phyloP scores from a whole-genome alignment of 371 early-diverging fungal species.

The Mortierella sp. region DNA sequence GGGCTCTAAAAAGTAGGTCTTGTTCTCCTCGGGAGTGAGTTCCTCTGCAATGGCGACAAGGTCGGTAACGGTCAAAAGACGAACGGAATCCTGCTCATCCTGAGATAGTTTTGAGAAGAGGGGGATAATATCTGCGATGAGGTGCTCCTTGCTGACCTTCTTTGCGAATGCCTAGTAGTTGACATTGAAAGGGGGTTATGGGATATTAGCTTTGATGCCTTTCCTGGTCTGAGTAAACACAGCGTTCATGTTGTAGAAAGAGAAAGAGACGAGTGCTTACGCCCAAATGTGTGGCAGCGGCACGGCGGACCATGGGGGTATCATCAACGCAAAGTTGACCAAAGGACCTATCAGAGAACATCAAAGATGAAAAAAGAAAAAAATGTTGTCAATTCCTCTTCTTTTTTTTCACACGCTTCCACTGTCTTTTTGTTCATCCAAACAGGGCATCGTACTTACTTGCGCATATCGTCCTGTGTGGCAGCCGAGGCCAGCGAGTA shows the following conservation, averaged over 20 bases:
- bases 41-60: constrained; percentile 90
- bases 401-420: not conserved
- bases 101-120: constrained; percentile 83
- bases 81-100: constrained; percentile 98
- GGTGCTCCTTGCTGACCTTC: constrained; percentile 78
- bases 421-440: not conserved
- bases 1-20: constrained; percentile 77
- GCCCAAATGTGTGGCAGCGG: constrained; percentile 91
- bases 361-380: not conserved
- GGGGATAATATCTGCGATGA: constrained; percentile 83
- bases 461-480: constrained; percentile 88
- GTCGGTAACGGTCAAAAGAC: constrained; percentile 93
- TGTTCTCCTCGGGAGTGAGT: constrained; percentile 82
- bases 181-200: not conserved
- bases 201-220: too few relatives aligned
- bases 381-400: not conserved
- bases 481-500: constrained; percentile 81
- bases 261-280: constrained; percentile 59
- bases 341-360: constrained; percentile 62
- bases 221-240: too few relatives aligned
- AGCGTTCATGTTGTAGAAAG: not conserved
- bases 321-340: constrained; percentile 91
- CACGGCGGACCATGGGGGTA: constrained; percentile 98
- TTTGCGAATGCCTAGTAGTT: constrained; percentile 70
- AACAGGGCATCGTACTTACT: constrained; percentile 58